These are phyloP conservation scores for Udeniomyces megalosporus DNA, from an alignment of 768 basidiomycete genomes.

Conservation along the genomic window DNA sequence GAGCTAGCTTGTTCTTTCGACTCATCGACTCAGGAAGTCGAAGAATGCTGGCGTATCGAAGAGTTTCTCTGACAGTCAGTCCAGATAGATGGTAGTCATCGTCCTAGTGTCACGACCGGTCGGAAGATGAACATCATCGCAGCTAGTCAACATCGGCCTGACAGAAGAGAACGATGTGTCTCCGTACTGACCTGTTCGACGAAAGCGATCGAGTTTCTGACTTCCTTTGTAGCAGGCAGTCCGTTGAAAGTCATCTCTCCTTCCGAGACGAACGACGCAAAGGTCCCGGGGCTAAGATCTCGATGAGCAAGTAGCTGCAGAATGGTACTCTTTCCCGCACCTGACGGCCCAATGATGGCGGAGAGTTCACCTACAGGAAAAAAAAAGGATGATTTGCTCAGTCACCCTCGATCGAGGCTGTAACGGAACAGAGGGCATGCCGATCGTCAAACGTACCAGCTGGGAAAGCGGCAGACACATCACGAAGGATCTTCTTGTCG, in stretches of 20 bases:
- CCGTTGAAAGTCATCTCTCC: slow-evolving; percentile 30
- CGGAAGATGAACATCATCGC: too few relatives aligned
- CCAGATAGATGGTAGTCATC: slow-evolving; percentile 31
- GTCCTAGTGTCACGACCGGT: too few relatives aligned
- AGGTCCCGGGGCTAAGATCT: slow-evolving; percentile 22
- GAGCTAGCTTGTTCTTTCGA: slow-evolving; percentile 29
- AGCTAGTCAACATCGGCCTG: too few relatives aligned
- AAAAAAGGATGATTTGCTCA: background rate
- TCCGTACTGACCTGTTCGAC: slow-evolving; percentile 35
- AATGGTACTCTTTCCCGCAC: slow-evolving; percentile 30
- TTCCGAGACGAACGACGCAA: slow-evolving; percentile 26
- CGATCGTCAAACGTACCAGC: slow-evolving; percentile 16
- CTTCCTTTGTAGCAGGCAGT: slow-evolving; percentile 11
- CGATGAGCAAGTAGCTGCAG: slow-evolving; percentile 31
- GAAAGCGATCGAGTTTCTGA: slow-evolving; percentile 25
- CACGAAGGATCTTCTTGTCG: slow-evolving; percentile 27
- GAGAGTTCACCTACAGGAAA: slow-evolving; percentile 27
- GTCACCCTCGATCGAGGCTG: too few relatives aligned
- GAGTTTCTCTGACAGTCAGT: slow-evolving; percentile 25
- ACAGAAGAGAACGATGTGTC: too few relatives aligned
- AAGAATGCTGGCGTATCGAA: slow-evolving; percentile 33
- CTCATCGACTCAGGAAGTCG: slow-evolving; percentile 29
- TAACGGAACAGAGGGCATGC: background rate
- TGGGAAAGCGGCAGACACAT: slow-evolving; percentile 28
- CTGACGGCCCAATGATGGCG: slow-evolving; percentile 28